A percentile compares a stretch with the other conserved stretches of the same genome.
These are phyloP conservation scores for Solanum ossicruentum DNA, from an alignment of 257 asterid genomes.

Conservation along the genomic window DNA sequence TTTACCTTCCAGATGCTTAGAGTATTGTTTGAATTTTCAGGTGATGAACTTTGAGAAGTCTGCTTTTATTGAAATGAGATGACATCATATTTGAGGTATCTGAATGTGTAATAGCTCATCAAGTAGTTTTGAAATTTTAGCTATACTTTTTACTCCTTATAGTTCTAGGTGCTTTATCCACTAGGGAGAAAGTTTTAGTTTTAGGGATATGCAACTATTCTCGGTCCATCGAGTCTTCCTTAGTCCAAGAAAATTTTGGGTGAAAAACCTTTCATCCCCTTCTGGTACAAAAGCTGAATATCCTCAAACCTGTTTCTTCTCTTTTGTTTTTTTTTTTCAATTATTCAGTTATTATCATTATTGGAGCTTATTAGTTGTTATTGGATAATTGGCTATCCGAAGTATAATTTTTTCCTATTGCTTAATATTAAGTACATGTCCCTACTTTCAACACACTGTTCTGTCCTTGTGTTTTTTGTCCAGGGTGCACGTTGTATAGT, in stretches of 20 bases:
- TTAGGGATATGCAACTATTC: background rate
- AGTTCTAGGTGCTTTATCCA: background rate
- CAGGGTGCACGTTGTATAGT: constrained; percentile 98
- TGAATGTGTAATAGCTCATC: background rate
- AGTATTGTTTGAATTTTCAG: constrained; percentile 25
- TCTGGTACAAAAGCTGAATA: background rate
- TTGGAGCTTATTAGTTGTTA: background rate
- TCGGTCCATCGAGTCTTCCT: background rate
- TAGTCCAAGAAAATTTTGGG: background rate
- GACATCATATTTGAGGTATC: constrained; percentile 91
- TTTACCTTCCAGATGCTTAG: background rate
- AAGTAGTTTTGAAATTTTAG: background rate
- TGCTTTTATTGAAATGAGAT: constrained; percentile 96
- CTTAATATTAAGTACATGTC: background rate
- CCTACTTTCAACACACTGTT: background rate
- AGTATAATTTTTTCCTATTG: background rate
- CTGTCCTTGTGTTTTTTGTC: background rate
- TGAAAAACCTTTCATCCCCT: background rate
- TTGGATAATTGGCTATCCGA: background rate
- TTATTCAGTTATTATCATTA: background rate
- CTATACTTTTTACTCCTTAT: background rate
- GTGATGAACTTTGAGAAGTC: constrained; percentile 96
- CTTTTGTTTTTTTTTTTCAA: background rate
- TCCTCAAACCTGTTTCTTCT: background rate
- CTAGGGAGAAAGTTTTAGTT: background rate